Evolutionary conservation across 2,329 filamentous ascomycete genomes (phyloP).

Genomic region (Calonectria montana): DNA sequence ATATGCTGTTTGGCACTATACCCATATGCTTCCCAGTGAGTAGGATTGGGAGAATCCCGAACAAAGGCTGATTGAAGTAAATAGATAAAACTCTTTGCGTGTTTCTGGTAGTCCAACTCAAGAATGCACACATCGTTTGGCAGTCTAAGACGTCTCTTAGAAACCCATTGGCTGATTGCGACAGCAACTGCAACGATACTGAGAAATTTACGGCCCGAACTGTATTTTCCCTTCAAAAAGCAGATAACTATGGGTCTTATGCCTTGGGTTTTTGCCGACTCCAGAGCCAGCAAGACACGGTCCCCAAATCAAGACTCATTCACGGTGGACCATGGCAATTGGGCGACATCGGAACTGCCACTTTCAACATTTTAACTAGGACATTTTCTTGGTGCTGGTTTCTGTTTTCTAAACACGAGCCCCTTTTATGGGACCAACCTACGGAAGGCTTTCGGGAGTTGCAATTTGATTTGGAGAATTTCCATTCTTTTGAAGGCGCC

Average conservation of each 20-base stretch:
- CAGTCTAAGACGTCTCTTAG: slow-evolving; percentile 10
- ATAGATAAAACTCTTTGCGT: slow-evolving; percentile 12
- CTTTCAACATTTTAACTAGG: slow-evolving; percentile 34
- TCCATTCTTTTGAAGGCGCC: not conserved
- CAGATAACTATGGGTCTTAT: slow-evolving; percentile 31
- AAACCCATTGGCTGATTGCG: slow-evolving; percentile 21
- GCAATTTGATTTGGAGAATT: not conserved
- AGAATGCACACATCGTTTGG: slow-evolving; percentile 16
- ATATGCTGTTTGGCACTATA: slow-evolving; percentile 29
- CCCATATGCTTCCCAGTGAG: slow-evolving; percentile 15
- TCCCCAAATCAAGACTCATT: not conserved
- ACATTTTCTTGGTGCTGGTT: slow-evolving; percentile 28
- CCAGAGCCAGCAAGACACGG: not conserved
- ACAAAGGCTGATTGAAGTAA: not conserved
- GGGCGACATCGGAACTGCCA: slow-evolving; percentile 28
- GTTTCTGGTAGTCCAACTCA: slow-evolving; percentile 29
- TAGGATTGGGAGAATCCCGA: not conserved
- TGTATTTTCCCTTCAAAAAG: slow-evolving; percentile 19
- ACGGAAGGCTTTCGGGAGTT: not conserved
- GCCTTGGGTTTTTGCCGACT: slow-evolving; percentile 27
- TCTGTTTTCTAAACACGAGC: not conserved
- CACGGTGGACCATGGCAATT: slow-evolving; percentile 13
- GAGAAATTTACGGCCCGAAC: not conserved
- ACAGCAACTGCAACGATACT: not conserved
- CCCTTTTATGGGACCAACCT: slow-evolving; percentile 16